Base-by-base conservation (phyloP, 768 basidiomycete genomes). In the Mycena vulgaris region DNA sequence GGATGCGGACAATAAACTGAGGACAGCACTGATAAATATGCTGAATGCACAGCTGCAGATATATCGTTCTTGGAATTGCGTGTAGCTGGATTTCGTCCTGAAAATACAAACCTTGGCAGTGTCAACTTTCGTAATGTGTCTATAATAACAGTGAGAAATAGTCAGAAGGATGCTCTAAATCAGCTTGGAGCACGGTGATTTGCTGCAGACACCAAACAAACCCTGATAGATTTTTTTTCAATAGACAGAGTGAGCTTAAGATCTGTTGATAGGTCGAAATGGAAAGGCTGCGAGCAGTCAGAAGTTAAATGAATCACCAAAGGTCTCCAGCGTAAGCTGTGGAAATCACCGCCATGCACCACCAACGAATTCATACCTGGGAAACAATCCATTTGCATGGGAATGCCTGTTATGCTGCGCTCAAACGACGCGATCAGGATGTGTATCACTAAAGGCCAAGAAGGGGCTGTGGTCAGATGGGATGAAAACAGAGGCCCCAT, bases 1-100 rank as follows among this genome's bases (percentile, higher is more conserved):
- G 5, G 3, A 30, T n/a, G 68, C 74, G 0, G 81, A 84, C 74
- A 37, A 23, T 0, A 70, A 73, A 27, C 75, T 84, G 4, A 25
- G 81, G 35, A 74, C 56, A 1, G 79, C 79, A 0, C 55, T 85
- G 0, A 77, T 78, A 39, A 83, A 84, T 70, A 83, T 66, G 78
- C 77, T 21, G 69, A 79, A 0, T 87, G 84, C 70, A 85, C 81
- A 3, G 8, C 23, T 9, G 7, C 7, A 39, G 39, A 39, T 16
- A 39, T 39, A 8, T 8, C 7, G 14, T 39, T 39, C 39, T 16
- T 39, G 9, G 9, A 39, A 16, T 9, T 16, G 3, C 7, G 39
- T 3, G 39, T 39, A 16, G 39, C 39, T 3, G 39, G 39, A 16
- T 39, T 39, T 16, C 39, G 39, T 16, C 39, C 39, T 11, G 39